Conservation (phyloP, 2,329 filamentous ascomycete genomes). For the Epicoccum nigrum region DNA sequence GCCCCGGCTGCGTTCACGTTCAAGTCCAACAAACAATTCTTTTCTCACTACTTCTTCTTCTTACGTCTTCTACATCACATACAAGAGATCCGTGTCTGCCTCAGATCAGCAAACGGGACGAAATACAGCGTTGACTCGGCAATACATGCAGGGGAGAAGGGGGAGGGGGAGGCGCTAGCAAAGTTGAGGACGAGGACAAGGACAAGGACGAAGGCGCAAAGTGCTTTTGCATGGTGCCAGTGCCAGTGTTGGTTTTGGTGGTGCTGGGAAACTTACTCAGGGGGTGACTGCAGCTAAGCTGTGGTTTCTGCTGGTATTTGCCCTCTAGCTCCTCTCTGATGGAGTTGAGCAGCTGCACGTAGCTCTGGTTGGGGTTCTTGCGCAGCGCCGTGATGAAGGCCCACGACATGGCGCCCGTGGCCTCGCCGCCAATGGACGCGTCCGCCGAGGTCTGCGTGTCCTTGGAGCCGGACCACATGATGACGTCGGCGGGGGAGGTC, state of each 20-base stretch:
- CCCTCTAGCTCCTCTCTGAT: slow-evolving; percentile 86
- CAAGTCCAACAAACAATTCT: no score
- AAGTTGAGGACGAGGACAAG: no score
- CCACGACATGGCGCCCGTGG: slow-evolving; percentile 98
- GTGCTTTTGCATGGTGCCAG: no score
- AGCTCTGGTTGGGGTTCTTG: slow-evolving; percentile 94
- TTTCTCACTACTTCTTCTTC: slow-evolving; percentile 4
- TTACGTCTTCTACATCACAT: slow-evolving; percentile 19
- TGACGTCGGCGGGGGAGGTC: slow-evolving; percentile 91
- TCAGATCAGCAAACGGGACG: slow-evolving; percentile 6
- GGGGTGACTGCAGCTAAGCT: slow-evolving; percentile 94
- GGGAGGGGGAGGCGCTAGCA: neutral
- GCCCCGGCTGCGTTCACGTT: no score
- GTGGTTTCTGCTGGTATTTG: slow-evolving; percentile 93
- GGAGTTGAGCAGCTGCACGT: slow-evolving; percentile 92
- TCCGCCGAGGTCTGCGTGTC: slow-evolving; percentile 96
- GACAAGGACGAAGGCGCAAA: neutral
- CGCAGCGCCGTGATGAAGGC: slow-evolving; percentile 91
- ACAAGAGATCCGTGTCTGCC: slow-evolving; percentile 26
- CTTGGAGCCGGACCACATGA: slow-evolving; percentile 98
- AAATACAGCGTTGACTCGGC: neutral
- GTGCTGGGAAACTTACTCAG: slow-evolving; percentile 71
- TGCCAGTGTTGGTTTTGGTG: neutral
- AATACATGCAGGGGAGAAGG: neutral
- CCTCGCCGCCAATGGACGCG: slow-evolving; percentile 83